Conservation (phyloP, 2,329 filamentous ascomycete genomes). For the Dothistroma pini region DNA sequence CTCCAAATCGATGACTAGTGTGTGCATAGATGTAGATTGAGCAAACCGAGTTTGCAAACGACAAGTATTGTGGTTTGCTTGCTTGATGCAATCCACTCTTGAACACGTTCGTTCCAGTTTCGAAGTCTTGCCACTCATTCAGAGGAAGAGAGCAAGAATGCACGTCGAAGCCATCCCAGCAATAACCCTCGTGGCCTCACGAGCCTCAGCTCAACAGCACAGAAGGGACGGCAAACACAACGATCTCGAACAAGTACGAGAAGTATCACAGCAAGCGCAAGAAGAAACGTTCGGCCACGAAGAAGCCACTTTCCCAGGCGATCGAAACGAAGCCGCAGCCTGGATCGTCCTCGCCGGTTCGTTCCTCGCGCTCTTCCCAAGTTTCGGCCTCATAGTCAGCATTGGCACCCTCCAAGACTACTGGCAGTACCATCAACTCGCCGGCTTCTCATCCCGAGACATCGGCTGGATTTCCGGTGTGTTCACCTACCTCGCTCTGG, state of each 20-base stretch:
- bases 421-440: conserved; percentile 45
- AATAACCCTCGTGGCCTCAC: not conserved
- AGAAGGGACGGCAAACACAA: not conserved
- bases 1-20: not conserved
- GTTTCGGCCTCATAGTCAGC: conserved; percentile 46
- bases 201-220: not conserved
- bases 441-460: conserved; percentile 41
- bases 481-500: conserved; percentile 44
- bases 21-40: not conserved
- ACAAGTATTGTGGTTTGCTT: not conserved
- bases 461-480: conserved; percentile 51
- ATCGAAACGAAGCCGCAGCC: conserved; percentile 7
- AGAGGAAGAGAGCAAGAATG: not conserved
- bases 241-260: not conserved
- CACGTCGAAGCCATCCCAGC: conserved; percentile 4
- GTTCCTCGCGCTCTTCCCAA: conserved; percentile 38
- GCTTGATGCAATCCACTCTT: not conserved
- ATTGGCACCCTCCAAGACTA: conserved; percentile 51
- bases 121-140: not conserved
- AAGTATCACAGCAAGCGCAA: not conserved
- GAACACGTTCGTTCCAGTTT: not conserved
- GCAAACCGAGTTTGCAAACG: not conserved
- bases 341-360: conserved; percentile 31
- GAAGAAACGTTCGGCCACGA: not conserved
- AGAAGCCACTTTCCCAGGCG: conserved; percentile 7